phyloP scores from a whole-genome alignment of 1,139 yeast genomes.

The Zygoascus meyerae region DNA sequence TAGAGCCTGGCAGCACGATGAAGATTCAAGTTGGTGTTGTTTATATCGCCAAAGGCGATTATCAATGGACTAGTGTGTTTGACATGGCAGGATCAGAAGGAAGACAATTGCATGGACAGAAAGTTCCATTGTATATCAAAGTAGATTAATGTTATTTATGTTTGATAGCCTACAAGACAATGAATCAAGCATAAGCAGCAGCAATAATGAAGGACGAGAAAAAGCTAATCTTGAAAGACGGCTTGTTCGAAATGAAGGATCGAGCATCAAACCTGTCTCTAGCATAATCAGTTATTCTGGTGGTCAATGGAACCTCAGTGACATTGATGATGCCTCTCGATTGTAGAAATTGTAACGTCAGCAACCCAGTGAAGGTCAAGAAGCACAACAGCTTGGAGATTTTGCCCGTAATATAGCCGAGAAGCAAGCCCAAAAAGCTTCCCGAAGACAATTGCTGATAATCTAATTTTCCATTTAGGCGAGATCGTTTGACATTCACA shows the following conservation, averaged over 20 bases:
- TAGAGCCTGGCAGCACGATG: slow-evolving; percentile 42
- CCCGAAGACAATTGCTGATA: slow-evolving; percentile 67
- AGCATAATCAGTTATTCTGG: slow-evolving; percentile 42
- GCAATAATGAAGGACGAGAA: slow-evolving; percentile 55
- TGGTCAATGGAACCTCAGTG: slow-evolving; percentile 40
- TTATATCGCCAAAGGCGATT: slow-evolving; percentile 64
- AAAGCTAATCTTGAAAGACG: slow-evolving; percentile 61
- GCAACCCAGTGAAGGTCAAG: slow-evolving; percentile 45
- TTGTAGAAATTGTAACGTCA: slow-evolving; percentile 53
- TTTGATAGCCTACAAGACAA: neutral
- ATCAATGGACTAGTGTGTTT: slow-evolving; percentile 70
- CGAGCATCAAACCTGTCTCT: slow-evolving; percentile 44
- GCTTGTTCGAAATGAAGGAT: slow-evolving; percentile 52
- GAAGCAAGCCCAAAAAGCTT: slow-evolving; percentile 55
- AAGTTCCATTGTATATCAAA: slow-evolving; percentile 33
- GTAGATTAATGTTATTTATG: slow-evolving; percentile 20
- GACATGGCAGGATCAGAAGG: slow-evolving; percentile 37
- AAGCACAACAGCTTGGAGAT: slow-evolving; percentile 54
- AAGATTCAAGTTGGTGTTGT: slow-evolving; percentile 49
- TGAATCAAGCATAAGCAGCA: slow-evolving; percentile 45
- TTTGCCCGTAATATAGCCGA: slow-evolving; percentile 64
- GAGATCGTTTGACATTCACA: slow-evolving; percentile 8
- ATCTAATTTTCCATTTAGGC: slow-evolving; percentile 43
- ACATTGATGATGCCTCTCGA: slow-evolving; percentile 51
- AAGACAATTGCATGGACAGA: slow-evolving; percentile 30